phyloP scores from a whole-genome alignment of 768 basidiomycete genomes.

The Gymnopilus dilepis region DNA sequence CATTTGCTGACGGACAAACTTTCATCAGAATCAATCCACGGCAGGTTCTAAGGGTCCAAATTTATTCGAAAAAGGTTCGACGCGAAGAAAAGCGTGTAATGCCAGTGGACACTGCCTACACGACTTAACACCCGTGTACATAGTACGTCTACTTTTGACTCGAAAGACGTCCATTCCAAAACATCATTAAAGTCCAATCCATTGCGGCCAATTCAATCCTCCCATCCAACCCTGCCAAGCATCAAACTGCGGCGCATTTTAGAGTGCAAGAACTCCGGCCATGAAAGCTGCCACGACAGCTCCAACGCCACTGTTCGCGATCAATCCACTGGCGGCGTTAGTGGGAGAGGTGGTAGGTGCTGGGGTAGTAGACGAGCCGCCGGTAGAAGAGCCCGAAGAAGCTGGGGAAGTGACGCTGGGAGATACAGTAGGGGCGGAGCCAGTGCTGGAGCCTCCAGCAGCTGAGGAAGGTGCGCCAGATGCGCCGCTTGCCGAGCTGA shows the following conservation, averaged over 20 bases:
- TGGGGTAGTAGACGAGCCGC: not conserved
- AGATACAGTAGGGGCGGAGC: slow-evolving; percentile 10
- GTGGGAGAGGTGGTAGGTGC: slow-evolving; percentile 10
- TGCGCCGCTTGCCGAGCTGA: slow-evolving; percentile 14
- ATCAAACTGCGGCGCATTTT: not conserved
- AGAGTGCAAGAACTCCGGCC: slow-evolving; percentile 22
- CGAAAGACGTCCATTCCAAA: not conserved
- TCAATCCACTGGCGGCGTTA: slow-evolving; percentile 7
- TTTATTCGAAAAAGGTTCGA: too few relatives aligned
- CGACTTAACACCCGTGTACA: not conserved
- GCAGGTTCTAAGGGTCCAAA: too few relatives aligned
- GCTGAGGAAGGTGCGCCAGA: not conserved
- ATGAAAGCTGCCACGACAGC: slow-evolving; percentile 22
- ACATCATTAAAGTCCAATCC: not conserved
- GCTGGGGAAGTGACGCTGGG: slow-evolving; percentile 7
- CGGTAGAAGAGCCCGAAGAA: slow-evolving; percentile 5
- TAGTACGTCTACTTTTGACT: not conserved
- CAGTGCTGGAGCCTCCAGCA: not conserved
- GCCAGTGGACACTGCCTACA: too few relatives aligned
- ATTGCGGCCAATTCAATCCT: not conserved
- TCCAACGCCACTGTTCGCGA: slow-evolving; percentile 16
- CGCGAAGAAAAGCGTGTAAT: too few relatives aligned
- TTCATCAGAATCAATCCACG: not conserved
- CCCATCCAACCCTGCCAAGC: too few relatives aligned
- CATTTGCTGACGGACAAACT: not conserved